Evolutionary conservation across 208 protist species (phyloP).

Genomic region (Tritrichomonas musculus): DNA sequence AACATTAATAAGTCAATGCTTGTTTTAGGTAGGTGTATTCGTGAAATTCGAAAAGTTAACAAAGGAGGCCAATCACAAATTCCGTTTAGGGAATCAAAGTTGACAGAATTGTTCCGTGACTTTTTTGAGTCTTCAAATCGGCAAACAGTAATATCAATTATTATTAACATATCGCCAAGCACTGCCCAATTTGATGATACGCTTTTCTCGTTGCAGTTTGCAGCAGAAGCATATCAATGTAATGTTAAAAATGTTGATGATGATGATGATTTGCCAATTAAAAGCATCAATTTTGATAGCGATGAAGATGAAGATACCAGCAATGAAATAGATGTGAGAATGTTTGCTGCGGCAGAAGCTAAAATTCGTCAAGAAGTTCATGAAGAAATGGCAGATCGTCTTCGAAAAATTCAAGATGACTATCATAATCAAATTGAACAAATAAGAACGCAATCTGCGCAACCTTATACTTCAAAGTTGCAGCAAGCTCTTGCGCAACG

Average conservation of each 20-base stretch:
- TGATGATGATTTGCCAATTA: too few relatives aligned
- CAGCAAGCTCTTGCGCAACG: not conserved
- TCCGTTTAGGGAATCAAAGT: not conserved
- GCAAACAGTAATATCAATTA: not conserved
- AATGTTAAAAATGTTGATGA: not conserved
- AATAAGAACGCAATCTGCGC: not conserved
- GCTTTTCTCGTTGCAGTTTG: not conserved
- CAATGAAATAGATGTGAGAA: not conserved
- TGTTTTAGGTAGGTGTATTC: not conserved
- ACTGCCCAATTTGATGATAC: constrained; percentile 3
- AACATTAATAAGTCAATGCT: constrained; percentile 4
- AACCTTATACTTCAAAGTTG: not conserved
- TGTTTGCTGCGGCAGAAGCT: not conserved
- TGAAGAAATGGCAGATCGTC: not conserved
- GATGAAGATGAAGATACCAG: not conserved
- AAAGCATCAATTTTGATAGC: too few relatives aligned
- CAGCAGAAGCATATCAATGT: constrained; percentile 7
- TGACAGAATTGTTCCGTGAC: not conserved
- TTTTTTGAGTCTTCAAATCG: not conserved
- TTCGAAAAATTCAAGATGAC: not conserved
- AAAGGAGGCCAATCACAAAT: not conserved
- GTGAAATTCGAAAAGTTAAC: not conserved
- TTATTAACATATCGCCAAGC: not conserved
- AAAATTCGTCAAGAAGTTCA: constrained; percentile 30
- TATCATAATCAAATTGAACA: not conserved